phyloP scores from a whole-genome alignment of 106 monocot species.

The Acorus calamus region DNA sequence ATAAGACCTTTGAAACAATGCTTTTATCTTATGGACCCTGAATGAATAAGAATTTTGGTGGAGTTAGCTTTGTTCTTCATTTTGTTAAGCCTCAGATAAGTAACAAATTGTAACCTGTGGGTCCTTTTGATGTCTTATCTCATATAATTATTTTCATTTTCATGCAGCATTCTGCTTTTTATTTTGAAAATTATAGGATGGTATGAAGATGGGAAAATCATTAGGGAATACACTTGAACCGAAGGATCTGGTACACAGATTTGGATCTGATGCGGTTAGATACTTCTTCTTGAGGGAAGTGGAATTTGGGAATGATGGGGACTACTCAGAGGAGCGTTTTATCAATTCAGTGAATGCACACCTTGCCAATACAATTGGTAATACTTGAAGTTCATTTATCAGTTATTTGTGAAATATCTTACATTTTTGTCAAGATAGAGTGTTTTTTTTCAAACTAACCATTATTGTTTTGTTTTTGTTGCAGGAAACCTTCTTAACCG shows the following conservation, averaged over 20 bases:
- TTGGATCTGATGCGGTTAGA: conserved; percentile 91
- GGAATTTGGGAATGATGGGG: conserved; percentile 95
- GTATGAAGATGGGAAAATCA: conserved; percentile 99
- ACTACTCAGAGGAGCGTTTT: conserved; percentile 92
- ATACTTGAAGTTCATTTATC: neutral
- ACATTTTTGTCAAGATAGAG: too few species aligned
- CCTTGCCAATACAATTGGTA: conserved; percentile 95
- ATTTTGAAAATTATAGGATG: conserved; percentile 93
- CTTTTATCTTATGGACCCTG: too few species aligned
- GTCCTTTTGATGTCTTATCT: conserved; percentile 12
- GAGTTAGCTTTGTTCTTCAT: too few species aligned
- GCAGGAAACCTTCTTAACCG: conserved; percentile 97
- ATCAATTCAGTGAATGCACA: conserved; percentile 92
- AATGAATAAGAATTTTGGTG: too few species aligned
- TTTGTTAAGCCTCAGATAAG: too few species aligned
- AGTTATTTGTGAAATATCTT: too few species aligned
- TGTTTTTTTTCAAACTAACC: too few species aligned
- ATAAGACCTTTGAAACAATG: too few species aligned
- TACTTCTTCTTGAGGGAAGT: conserved; percentile 97
- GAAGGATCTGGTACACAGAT: conserved; percentile 71
- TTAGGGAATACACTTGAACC: conserved; percentile 96
- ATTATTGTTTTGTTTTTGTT: too few species aligned
- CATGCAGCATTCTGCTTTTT: conserved; percentile 55
- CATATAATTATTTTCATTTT: conserved; percentile 39
- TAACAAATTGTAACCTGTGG: too few species aligned